Evolutionary conservation across 768 basidiomycete species (phyloP).

Genomic region (Trametes gibbosa): DNA sequence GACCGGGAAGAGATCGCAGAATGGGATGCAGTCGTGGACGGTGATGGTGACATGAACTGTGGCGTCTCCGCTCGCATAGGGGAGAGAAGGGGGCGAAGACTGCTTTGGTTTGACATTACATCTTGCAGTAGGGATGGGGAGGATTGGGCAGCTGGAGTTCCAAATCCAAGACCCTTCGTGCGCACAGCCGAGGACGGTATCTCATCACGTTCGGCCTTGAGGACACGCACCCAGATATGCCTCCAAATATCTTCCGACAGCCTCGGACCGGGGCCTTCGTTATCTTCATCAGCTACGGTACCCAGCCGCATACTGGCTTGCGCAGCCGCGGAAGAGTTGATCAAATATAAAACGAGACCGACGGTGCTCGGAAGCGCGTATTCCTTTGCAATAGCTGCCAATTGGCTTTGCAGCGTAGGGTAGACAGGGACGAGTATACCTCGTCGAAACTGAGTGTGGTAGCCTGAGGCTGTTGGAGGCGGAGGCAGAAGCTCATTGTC

Average conservation of each 20-base stretch:
- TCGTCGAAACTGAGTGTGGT: slow-evolving; percentile 74
- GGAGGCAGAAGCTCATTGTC: slow-evolving; percentile 49
- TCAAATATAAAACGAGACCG: slow-evolving; percentile 82
- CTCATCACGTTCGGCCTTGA: slow-evolving; percentile 55
- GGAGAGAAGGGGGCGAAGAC: slow-evolving; percentile 48
- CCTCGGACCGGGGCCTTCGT: slow-evolving; percentile 66
- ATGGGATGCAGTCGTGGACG: slow-evolving; percentile 27
- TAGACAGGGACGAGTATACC: slow-evolving; percentile 87
- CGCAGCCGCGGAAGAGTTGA: slow-evolving; percentile 36
- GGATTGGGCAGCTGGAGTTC: slow-evolving; percentile 27
- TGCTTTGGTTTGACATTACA: slow-evolving; percentile 22
- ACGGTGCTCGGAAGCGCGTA: slow-evolving; percentile 86
- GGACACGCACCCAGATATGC: slow-evolving; percentile 75
- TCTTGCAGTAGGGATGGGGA: slow-evolving; percentile 32
- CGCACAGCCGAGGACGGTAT: slow-evolving; percentile 32
- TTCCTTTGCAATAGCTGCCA: slow-evolving; percentile 87
- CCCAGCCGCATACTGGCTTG: slow-evolving; percentile 32
- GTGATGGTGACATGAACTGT: slow-evolving; percentile 46
- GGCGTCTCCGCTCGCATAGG: slow-evolving; percentile 36
- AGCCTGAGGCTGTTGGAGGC: slow-evolving; percentile 63
- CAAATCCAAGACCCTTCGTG: slow-evolving; percentile 45
- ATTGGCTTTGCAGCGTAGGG: slow-evolving; percentile 77
- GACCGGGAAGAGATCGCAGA: slow-evolving; percentile 38
- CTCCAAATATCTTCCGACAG: slow-evolving; percentile 88
- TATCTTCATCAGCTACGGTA: slow-evolving; percentile 15